Evolutionary conservation across 2,329 filamentous ascomycete species (phyloP), one percentile per base, ranked within the genome.

Genomic region (Pseudocercospora fijiensis): DNA sequence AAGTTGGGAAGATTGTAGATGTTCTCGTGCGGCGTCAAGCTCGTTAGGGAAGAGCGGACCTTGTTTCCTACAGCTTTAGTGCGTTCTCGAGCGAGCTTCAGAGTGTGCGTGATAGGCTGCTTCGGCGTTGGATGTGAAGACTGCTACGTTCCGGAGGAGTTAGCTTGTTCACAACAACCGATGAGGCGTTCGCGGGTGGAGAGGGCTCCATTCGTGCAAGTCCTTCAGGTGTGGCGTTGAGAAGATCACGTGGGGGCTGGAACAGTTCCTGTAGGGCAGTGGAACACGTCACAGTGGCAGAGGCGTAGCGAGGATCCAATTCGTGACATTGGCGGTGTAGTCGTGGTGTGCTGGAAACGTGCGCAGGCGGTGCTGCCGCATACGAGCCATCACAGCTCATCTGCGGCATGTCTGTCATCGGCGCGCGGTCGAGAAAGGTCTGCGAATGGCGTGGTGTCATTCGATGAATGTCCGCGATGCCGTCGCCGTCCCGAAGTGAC

Each of bases 1-100:
- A 96, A 83, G 76, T 99, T 99, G 45, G 95, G 95, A n/a, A 99
- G 75, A 37, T 92, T 99, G 81, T 96, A 97, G 74, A 99, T 96
- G 75, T 99, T 92, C 79, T 99, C 95, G 75, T 89, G 91, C 8
- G 81, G 75, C 58, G 75, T 76, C 58, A 74, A 64, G 65, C 65
- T 69, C 24, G 71, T 65, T 41, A 75, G 62, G 24, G 71, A 71
- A 33, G 72, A 76, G 60, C 72, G 68, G 55, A 76, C 71, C 61
- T 73, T 72, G 27, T 71, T 66, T 37, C 66, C 61, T 8, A 75
- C 69, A 16, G 70, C 69, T 65, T 73, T 73, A 22, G 72, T 72
- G 28, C 69, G 67, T 61, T 74, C 69, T 51, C 67, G 65, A 43
- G 72, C 73, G 18, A 67, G 65, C 63, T 71, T 65, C 30, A 74